Conservation (phyloP, 257 asterid species). For the Ocimum tenuiflorum region DNA sequence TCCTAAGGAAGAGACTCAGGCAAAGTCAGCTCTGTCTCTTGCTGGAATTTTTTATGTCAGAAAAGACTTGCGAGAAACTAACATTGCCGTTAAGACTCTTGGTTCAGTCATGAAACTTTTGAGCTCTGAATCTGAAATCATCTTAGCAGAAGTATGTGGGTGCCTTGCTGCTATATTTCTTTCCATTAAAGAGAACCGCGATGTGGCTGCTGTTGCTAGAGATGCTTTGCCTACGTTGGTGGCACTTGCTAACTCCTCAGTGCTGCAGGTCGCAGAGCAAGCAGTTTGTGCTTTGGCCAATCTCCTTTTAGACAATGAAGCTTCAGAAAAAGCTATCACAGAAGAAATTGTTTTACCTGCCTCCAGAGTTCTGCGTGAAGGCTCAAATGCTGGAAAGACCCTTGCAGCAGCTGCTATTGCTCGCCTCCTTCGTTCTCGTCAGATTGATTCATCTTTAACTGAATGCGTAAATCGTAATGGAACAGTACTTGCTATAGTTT, state of each 20-base stretch:
- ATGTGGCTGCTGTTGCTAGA: constrained; percentile 74
- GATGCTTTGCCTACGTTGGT: constrained; percentile 68
- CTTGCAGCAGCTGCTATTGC: constrained; percentile 96
- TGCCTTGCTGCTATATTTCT: constrained; percentile 90
- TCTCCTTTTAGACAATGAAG: constrained; percentile 80
- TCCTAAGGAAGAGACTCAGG: constrained; percentile 82
- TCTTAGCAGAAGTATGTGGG: constrained; percentile 63
- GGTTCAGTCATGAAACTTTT: constrained; percentile 59
- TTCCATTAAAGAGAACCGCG: constrained; percentile 78
- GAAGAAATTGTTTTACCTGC: constrained; percentile 84
- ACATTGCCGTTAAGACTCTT: constrained; percentile 59
- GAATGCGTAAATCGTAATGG: constrained; percentile 79
- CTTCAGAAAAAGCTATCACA: constrained; percentile 57
- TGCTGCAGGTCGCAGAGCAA: constrained; percentile 82
- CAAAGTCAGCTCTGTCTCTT: constrained; percentile 81
- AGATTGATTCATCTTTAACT: constrained; percentile 48
- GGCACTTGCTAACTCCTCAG: constrained; percentile 70
- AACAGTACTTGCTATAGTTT: constrained; percentile 85
- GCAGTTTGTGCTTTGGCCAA: constrained; percentile 94
- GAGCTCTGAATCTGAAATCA: constrained; percentile 55
- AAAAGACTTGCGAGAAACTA: constrained; percentile 88
- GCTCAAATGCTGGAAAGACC: constrained; percentile 62
- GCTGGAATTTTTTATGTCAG: constrained; percentile 79
- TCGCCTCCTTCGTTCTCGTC: constrained; percentile 71
- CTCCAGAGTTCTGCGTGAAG: constrained; percentile 78